Base-by-base conservation (phyloP, 495 filamentous ascomycete genomes). In the Penicillium cataractarum region DNA sequence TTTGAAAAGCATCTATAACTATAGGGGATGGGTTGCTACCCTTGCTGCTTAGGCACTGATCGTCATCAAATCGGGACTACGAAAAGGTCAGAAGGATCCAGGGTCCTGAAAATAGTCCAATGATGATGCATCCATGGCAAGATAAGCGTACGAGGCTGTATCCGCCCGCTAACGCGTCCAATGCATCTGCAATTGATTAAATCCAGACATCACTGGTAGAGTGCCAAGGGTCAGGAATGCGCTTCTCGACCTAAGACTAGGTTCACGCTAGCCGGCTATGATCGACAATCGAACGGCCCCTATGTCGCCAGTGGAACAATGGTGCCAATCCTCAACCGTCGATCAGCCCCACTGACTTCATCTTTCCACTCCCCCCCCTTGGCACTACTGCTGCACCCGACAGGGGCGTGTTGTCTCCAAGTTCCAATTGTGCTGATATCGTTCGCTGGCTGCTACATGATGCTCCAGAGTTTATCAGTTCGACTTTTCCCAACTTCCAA, bases 211-310 rank as follows among this genome's bases (percentile, higher is more conserved):
- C 57, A 63, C 66, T 51, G 49, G 63, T 66, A 61, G 66, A 63
- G 42, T 56, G 39, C 32, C 24, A 60, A 60, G 64, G 60, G 58
- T 26, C 52, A 63, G 53, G 64, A 71, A 67, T 70, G 62, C 40
- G 40, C 29, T 9, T 57, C 15, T 48, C 51, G 24, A 40, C 51
- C 59, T 54, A 24, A 22, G 49, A 56, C 64, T 56, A 65, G 33
- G 67, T 70, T 68, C 55, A 55, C 65, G 58, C 65, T 67, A 68
- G 54, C 53, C 22, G 37, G 61, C 35, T 60, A 70, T 68, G 70
- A 70, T 72, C 69, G 64, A 65, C 67, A 60, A 49, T 50, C 37
- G 64, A 70, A 67, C 64, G 67, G 62, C 59, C 48, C 61, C 44
- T 58, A 57, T 29, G 50, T 52, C 48, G 57, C 32, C 64, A 33